Base-by-base conservation (phyloP, 768 basidiomycete genomes). In the Tulasnella sp. region DNA sequence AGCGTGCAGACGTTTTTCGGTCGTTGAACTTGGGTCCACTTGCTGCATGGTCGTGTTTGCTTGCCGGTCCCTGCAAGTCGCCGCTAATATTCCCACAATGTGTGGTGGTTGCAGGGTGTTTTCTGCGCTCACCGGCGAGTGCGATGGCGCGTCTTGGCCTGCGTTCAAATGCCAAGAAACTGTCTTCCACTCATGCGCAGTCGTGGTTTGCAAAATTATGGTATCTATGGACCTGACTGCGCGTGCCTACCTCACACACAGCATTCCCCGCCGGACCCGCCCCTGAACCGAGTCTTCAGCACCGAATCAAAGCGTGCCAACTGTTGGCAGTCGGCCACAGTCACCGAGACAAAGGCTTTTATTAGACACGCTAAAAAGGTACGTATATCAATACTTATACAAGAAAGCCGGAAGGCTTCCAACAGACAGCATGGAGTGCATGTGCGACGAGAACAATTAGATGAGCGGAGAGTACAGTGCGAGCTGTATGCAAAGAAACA, bases 351-450 rank as follows among this genome's bases (percentile, higher is more conserved):
- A 69, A 69, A 69, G 2, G 11, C 31, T 37, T 18, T 34, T 11
- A 69, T 69, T 31, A 37, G 64, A 34, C 64, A 69, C 14, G 64
- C 31, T 69, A 69, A 11, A 34, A 34, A 69, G n/a, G 54, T 24
- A 54, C n/a, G n/a, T 34, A 14, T 69, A 69, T 31, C 18, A 69
- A 69, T 69, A 69, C 64, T 31, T 69, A 34, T 69, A 69, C 64
- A 69, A 37, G 64, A 16, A 69, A 69, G 64, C 64, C 64, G 24
- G 3, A 37, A 20, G 64, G 64, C 64, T 69, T 69, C 31, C 28
- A 37, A 34, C 46, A 20, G 46, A 46, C 46, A 1, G 58, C 58
- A 28, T 14, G 11, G 64, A 9, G 31, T 69, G 64, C 64, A 69
- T 69, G 37, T 69, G 64, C 1, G 31, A 31, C 31, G 34, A 69